Evolutionary conservation across 805 yeast species (phyloP).

Genomic region (Tetrapisispora arboricola): DNA sequence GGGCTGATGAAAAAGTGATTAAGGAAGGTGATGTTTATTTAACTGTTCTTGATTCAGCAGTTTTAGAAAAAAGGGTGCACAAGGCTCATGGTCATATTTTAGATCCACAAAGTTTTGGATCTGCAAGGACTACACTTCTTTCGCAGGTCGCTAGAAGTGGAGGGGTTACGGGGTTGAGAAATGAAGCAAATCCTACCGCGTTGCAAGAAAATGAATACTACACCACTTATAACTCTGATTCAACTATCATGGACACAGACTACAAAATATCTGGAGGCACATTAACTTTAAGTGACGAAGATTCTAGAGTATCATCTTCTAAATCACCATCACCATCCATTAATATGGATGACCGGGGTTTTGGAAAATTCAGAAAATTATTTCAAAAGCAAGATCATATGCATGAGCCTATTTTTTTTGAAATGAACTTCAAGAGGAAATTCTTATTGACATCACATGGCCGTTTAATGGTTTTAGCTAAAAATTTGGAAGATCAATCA

Average conservation of each 20-base stretch:
- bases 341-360: constrained; percentile 8
- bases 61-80: constrained; percentile 36
- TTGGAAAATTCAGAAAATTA: constrained; percentile 22
- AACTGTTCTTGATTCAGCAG: constrained; percentile 35
- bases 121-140: constrained; percentile 30
- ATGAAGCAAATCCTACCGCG: constrained; percentile 13
- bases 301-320: not conserved
- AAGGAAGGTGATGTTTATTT: constrained; percentile 46
- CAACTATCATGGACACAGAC: constrained; percentile 10
- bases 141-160: constrained; percentile 39
- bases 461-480: constrained; percentile 43
- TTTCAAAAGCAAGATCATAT: constrained; percentile 21
- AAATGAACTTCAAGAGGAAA: constrained; percentile 38
- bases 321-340: constrained; percentile 1
- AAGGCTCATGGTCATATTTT: constrained; percentile 46
- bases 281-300: not conserved
- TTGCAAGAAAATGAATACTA: constrained; percentile 26
- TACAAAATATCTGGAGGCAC: constrained; percentile 13
- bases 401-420: constrained; percentile 11
- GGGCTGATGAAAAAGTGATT: constrained; percentile 50
- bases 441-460: constrained; percentile 54
- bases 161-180: constrained; percentile 33
- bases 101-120: constrained; percentile 31
- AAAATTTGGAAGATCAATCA: constrained; percentile 29
- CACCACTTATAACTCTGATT: constrained; percentile 16